Base-by-base conservation (phyloP, 73 alveolate genomes). In the Urostyla sp. region DNA sequence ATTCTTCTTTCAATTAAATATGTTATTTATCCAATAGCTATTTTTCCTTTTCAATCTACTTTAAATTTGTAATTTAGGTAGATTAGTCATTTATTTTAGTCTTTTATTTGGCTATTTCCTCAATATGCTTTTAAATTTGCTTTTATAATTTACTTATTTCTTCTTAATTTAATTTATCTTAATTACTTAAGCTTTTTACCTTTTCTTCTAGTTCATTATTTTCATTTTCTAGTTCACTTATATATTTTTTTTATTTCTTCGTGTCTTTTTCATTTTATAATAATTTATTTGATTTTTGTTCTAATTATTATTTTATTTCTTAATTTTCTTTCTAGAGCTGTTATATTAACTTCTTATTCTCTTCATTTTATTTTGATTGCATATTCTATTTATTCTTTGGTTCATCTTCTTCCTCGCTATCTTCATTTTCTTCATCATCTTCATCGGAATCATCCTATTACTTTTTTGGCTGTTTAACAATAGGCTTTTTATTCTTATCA, bases 381-480 rank as follows among this genome's bases (percentile, higher is more conserved):
- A 27, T 60, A 53, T 60, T 60, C 66, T 60, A 10, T 31, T 53
- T 38, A 32, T 18, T 10, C 8, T 13, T 13, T 34, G 11, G 32
- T 24, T 34, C 53, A n/a, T 34, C 36, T 31, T 60, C 77, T 23
- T 60, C 57, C 37, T 60, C 57, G n/a, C 21, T 57, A 31, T 36
- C 57, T 56, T 56, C 74, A 21, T 56, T 31, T 13, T 18, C 74
- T 15, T 56, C 74, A 56, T 60, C 77, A 24, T 28, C 56, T 20
- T 60, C 77, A 32, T 34, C 56, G 4, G 59, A 28, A 34, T 10
- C 72, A 55, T 8, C 20, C 20, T 24, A 7, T 21, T 55, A 27
- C 31, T 43, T 24, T 27, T 26, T 26, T 50, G 61, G 61, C 61
- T 50, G 16, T 16, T 50, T 50, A 50, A 50, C 61, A 7, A 32